A percentile compares a stretch with the other conserved stretches of the same genome.
Conservation (phyloP, 2,329 filamentous ascomycete genomes). For the Didymella keratinophila region DNA sequence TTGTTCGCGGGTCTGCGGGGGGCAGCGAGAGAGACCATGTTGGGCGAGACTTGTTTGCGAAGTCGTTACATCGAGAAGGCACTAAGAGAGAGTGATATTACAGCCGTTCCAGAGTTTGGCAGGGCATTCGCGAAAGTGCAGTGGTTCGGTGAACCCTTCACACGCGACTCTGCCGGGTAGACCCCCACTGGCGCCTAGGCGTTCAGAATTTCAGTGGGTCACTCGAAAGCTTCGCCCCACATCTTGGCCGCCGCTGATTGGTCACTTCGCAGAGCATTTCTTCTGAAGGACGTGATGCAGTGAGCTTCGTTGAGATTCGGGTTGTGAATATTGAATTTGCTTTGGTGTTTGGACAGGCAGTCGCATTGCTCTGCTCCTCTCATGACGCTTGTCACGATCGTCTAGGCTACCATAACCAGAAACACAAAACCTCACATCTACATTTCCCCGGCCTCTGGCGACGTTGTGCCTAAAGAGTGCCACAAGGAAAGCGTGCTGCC, state of each 20-base stretch:
- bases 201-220: conserved; percentile 19
- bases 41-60: conserved; percentile 22
- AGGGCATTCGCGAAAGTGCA: conserved; percentile 11
- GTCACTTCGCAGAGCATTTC: not conserved
- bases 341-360: no score
- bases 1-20: conserved; percentile 34
- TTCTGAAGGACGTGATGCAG: not conserved
- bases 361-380: not conserved
- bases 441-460: not conserved
- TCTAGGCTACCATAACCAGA: not conserved
- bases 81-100: not conserved
- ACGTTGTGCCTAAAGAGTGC: not conserved
- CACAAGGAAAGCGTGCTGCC: not conserved
- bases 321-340: no score
- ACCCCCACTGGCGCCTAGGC: conserved; percentile 18
- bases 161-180: conserved; percentile 19
- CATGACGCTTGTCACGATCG: not conserved
- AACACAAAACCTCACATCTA: not conserved
- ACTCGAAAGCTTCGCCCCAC: conserved; percentile 9
- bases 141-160: conserved; percentile 19
- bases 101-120: conserved; percentile 3
- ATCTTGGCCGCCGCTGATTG: conserved; percentile 5
- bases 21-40: conserved; percentile 52
- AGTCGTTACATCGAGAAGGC: conserved; percentile 41
- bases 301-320: no score